Evolutionary conservation across 1,284 basidiomycete species (phyloP), one percentile per base, ranked within the genome.

Genomic region (Sporisorium iseilematis-ciliati): DNA sequence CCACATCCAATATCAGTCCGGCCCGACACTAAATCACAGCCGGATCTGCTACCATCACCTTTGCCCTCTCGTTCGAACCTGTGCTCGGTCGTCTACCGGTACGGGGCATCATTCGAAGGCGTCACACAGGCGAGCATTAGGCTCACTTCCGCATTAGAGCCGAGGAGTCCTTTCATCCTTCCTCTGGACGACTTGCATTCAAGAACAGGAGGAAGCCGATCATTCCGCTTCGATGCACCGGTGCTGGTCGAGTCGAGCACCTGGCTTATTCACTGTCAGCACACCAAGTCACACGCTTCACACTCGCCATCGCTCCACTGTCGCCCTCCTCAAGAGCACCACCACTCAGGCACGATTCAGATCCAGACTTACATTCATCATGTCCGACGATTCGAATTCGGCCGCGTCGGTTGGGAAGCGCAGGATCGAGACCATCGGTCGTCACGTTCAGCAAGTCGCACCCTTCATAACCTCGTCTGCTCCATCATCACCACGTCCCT

Each of bases 371-470:
- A 18, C 23, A 16, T 4, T 11, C 29, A 45, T 4, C 53, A 73
- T 73, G 70, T 57, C 65, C 3, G 69, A 72, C 63, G 63, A 71
- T 20, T 57, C 68, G 2, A 58, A 55, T 49, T 53, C 70, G 16
- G 31, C 62, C 7, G 11, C 71, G 8, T 49, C 56, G n/a, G 57
- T 58, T 6, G 69, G 69, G 45, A 65, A 56, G 40, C 69, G 69
- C 31, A 57, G 74, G 20, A 62, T 76, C 55, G 62, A 68, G 12
- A 54, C 65, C 25, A 72, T 76, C 41, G 62, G 69, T 25, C 68
- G 74, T 25, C 74, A 76, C 41, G 59, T 76, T 29, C 61, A 68
- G 49, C 62, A 45, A 8, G 56, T 71, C 11, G 61, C 48, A 0
- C 74, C 74, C 20, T 45, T 76, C 54, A 65, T 65, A 7, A 76